Evolutionary conservation across 768 basidiomycete genomes (phyloP), one percentile per base, ranked within the genome.

Genomic region (Termitomyces titanicus): DNA sequence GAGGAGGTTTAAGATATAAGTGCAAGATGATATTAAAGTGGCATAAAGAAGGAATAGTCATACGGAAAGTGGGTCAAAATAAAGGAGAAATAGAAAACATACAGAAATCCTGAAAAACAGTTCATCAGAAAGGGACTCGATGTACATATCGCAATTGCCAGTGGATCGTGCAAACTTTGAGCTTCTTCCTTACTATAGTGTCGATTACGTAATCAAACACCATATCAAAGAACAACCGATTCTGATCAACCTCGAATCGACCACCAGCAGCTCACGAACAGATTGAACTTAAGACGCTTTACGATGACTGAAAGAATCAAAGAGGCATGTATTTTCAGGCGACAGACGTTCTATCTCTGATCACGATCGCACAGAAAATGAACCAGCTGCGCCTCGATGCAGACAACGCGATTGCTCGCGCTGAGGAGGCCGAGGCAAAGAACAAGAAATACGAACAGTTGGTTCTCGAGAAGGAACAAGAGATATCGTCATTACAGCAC

Each of bases 341-440:
- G 27, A 39, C 17, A 13, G 25, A 3, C 10, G 9, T 48, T 44
- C 45, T 35, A 39, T 44, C 31, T 33, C 37, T 51, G 22, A 47
- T 25, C 38, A 39, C 50, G 86, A 86, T 25, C 35, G 11, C 49
- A 25, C 47, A 92, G 90, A 90, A 85, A 87, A 76, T 98, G 74
- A 80, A 71, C 66, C 59, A 74, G 42, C 84, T 98, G 63, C 92
- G 94, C 59, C 67, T 69, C 35, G 95, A 98, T 77, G 94, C 92
- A 51, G 97, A 99, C 70, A 66, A 65, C 48, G 88, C 93, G 39
- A 73, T 89, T 53, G 68, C 72, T 24, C 91, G 97, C 53, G 97
- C 96, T 31, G 97, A 99, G 65, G 79, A 72, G 12, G 92, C 94
- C 11, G 96, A 98, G 70, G 76, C 74, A 3, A 86, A 90, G 78